These are phyloP conservation scores for Cyclostephanos tholiformis DNA, from an alignment of 108 stramenopile species.

Conservation along the genomic window DNA sequence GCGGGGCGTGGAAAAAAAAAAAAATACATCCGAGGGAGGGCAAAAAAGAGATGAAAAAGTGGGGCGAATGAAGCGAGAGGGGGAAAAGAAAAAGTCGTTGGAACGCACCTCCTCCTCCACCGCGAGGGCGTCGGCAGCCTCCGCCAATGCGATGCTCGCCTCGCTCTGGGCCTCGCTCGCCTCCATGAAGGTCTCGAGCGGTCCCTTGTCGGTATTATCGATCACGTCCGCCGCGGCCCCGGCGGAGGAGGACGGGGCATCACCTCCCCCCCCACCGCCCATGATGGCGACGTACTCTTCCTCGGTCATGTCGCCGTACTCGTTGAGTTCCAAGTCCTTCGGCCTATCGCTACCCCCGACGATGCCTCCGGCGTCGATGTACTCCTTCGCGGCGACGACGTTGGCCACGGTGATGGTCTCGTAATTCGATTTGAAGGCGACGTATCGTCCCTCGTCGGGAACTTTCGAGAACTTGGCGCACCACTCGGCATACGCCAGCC, in stretches of 20 bases:
- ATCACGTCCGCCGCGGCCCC: conserved; percentile 30
- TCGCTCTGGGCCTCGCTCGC: conserved; percentile 72
- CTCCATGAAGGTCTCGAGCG: conserved; percentile 69
- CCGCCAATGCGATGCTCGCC: conserved; percentile 71
- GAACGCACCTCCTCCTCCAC: conserved; percentile 84
- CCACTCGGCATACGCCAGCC: conserved; percentile 84
- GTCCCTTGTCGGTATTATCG: conserved; percentile 48
- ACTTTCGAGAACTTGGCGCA: conserved; percentile 60
- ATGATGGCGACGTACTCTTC: conserved; percentile 70
- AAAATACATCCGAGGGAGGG: too few relatives aligned
- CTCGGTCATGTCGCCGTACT: conserved; percentile 79
- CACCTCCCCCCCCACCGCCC: conserved; percentile 33
- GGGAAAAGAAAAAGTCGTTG: conserved; percentile 3
- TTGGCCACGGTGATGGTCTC: conserved; percentile 81
- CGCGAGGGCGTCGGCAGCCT: conserved; percentile 83
- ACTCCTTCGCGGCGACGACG: conserved; percentile 75
- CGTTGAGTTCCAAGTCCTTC: conserved; percentile 70
- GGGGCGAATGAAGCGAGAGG: neutral
- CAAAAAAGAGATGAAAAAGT: neutral
- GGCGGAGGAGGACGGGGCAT: too few relatives aligned
- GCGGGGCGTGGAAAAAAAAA: too few relatives aligned
- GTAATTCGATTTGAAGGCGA: conserved; percentile 76
- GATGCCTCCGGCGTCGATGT: conserved; percentile 52
- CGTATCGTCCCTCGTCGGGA: conserved; percentile 54
- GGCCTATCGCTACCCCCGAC: conserved; percentile 30